Evolutionary conservation across 1,284 basidiomycete genomes (phyloP).

Genomic region (Anthracocystis panici-leucophaei): DNA sequence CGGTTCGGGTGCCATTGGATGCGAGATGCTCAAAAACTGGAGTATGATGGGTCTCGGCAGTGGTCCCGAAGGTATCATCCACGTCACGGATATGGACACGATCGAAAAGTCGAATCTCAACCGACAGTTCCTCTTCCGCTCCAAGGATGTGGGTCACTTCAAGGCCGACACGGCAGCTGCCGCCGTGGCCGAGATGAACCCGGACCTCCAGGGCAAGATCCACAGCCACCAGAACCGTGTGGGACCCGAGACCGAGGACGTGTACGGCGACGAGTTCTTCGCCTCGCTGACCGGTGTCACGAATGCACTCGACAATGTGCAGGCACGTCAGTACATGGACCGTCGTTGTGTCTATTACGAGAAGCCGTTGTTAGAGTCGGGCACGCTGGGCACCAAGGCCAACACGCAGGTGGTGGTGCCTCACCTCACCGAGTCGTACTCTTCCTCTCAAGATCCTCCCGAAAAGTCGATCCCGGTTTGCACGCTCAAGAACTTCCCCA

Average conservation of each 20-base stretch:
- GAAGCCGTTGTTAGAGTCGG: conserved; percentile 96
- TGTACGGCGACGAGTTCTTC: conserved; percentile 90
- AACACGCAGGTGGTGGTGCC: conserved; percentile 98
- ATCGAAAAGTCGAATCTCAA: conserved; percentile 99
- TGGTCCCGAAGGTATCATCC: conserved; percentile 83
- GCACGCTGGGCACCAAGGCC: conserved; percentile 97
- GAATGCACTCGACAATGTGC: conserved; percentile 99
- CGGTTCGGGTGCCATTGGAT: conserved; percentile 97
- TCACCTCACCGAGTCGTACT: conserved; percentile 95
- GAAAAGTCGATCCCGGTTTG: conserved; percentile 98
- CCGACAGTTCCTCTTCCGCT: conserved; percentile 96
- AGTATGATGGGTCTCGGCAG: conserved; percentile 96
- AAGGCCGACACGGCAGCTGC: conserved; percentile 94
- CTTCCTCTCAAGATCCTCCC: conserved; percentile 97
- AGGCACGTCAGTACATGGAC: conserved; percentile 98
- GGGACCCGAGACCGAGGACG: conserved; percentile 89
- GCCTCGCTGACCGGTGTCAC: conserved; percentile 90
- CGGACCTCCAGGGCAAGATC: conserved; percentile 89
- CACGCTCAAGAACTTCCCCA: conserved; percentile 99
- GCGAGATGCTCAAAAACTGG: conserved; percentile 99
- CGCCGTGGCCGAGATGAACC: conserved; percentile 97
- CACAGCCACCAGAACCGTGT: conserved; percentile 92
- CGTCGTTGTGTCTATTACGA: conserved; percentile 96
- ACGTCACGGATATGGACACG: conserved; percentile 97
- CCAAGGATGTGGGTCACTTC: conserved; percentile 97